Conservation (phyloP, 371 early-diverging fungal genomes). For the Umbelopsis sp. region DNA sequence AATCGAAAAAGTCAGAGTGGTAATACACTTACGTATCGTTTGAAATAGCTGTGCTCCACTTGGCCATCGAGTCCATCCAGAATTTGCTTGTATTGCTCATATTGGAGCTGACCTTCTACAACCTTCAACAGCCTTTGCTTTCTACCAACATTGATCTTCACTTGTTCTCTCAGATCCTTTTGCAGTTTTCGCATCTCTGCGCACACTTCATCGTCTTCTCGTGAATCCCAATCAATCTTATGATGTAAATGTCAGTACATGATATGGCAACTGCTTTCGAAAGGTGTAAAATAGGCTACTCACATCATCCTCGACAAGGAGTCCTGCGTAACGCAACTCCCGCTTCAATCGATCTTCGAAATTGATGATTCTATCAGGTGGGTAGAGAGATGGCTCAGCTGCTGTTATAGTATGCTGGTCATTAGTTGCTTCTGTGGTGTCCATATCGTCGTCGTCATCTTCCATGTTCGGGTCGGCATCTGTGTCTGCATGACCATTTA, state of each 20-base stretch:
- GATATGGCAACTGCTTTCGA: neutral
- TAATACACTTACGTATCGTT: slow-evolving; percentile 74
- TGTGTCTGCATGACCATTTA: slow-evolving; percentile 27
- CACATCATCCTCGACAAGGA: slow-evolving; percentile 79
- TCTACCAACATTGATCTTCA: slow-evolving; percentile 64
- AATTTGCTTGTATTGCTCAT: slow-evolving; percentile 86
- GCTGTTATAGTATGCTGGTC: slow-evolving; percentile 25
- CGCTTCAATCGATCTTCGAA: slow-evolving; percentile 83
- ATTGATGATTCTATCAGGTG: slow-evolving; percentile 26
- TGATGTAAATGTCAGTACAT: neutral
- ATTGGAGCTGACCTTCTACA: slow-evolving; percentile 78
- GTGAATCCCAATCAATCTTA: slow-evolving; percentile 67
- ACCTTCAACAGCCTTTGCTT: slow-evolving; percentile 69
- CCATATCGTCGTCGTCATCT: slow-evolving; percentile 24
- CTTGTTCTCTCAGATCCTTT: slow-evolving; percentile 74
- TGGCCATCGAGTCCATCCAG: slow-evolving; percentile 87
- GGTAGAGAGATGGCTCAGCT: slow-evolving; percentile 18
- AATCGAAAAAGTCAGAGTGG: neutral
- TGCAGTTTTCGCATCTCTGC: slow-evolving; percentile 72
- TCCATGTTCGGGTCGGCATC: slow-evolving; percentile 24
- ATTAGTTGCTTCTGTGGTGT: slow-evolving; percentile 20
- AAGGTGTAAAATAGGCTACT: slow-evolving; percentile 1
- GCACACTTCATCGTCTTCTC: slow-evolving; percentile 84
- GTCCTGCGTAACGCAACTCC: slow-evolving; percentile 80
- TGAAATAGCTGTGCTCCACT: slow-evolving; percentile 82